Conservation (phyloP, 345 rosid genomes). For the Corchorus olitorius region DNA sequence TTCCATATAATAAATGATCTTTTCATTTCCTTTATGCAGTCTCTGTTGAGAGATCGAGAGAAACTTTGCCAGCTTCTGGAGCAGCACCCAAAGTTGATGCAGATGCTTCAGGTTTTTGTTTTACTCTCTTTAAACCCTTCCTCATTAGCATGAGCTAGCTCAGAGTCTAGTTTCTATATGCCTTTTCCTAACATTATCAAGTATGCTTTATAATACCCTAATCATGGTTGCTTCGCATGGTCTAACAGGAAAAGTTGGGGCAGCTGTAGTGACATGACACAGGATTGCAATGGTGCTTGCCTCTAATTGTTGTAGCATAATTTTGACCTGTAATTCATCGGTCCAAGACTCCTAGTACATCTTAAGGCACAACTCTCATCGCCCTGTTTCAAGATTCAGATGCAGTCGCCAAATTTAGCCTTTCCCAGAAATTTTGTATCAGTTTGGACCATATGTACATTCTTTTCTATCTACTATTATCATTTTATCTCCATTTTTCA, state of each 20-base stretch:
- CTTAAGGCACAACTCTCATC: not conserved
- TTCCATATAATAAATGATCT: slow-evolving; percentile 20
- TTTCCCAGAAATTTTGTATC: slow-evolving; percentile 1
- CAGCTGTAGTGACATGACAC: slow-evolving; percentile 47
- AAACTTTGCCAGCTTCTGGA: slow-evolving; percentile 97
- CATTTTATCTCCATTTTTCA: not conserved
- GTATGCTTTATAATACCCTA: not conserved
- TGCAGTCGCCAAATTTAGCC: not conserved
- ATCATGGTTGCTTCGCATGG: slow-evolving; percentile 25
- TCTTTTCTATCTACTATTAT: slow-evolving; percentile 2
- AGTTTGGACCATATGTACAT: slow-evolving; percentile 17
- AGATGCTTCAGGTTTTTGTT: slow-evolving; percentile 88
- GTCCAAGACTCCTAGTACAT: slow-evolving; percentile 5
- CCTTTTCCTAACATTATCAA: not conserved
- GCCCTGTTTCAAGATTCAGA: not conserved
- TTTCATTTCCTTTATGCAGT: slow-evolving; percentile 46
- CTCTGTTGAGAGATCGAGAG: slow-evolving; percentile 84
- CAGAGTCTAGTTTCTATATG: not conserved
- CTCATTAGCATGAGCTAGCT: not conserved
- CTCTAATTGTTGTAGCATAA: not conserved
- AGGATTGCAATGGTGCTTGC: not conserved
- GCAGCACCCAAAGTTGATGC: slow-evolving; percentile 94
- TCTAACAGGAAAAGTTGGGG: slow-evolving; percentile 77
- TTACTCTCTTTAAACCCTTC: not conserved
- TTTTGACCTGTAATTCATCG: not conserved